These are phyloP conservation scores for Plantago rigida DNA, from an alignment of 305 asterid genomes.

Conservation along the genomic window DNA sequence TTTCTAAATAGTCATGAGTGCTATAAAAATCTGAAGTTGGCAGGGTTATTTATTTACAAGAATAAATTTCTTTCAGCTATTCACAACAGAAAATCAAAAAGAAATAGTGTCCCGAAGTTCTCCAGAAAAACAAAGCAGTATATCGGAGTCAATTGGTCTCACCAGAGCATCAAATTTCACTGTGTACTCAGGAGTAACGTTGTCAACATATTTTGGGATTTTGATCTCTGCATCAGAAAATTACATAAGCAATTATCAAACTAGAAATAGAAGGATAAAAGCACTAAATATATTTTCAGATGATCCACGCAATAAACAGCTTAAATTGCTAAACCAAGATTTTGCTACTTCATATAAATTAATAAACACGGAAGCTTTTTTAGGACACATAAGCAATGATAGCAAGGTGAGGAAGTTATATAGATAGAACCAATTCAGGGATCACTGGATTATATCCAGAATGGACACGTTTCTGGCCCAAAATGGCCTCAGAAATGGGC, in stretches of 20 bases:
- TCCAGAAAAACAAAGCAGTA: not conserved
- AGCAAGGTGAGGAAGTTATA: not conserved
- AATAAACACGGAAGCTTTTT: not conserved
- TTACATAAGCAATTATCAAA: slow-evolving; percentile 13
- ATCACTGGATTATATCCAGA: no score
- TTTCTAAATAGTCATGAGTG: no score
- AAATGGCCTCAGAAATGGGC: no score
- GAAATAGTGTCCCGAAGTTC: not conserved
- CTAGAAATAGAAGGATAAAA: slow-evolving; percentile 8
- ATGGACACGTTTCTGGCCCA: no score
- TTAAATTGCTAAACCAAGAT: slow-evolving; percentile 6
- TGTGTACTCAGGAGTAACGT: slow-evolving; percentile 77
- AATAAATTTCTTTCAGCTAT: slow-evolving; percentile 5
- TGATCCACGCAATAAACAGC: not conserved
- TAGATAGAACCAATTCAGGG: no score
- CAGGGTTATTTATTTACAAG: not conserved
- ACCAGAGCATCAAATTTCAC: slow-evolving; percentile 93
- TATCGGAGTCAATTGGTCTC: slow-evolving; percentile 28
- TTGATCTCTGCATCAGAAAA: slow-evolving; percentile 51
- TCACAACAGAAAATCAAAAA: slow-evolving; percentile 1
- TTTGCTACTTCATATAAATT: not conserved
- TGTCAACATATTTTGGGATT: slow-evolving; percentile 83
- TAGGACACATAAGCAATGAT: not conserved
- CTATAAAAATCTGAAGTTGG: not conserved
- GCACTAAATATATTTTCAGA: not conserved